Evolutionary conservation across 495 filamentous ascomycete species (phyloP), one percentile per base, ranked within the genome.

Genomic region (Pyrenopolyporus hunteri): DNA sequence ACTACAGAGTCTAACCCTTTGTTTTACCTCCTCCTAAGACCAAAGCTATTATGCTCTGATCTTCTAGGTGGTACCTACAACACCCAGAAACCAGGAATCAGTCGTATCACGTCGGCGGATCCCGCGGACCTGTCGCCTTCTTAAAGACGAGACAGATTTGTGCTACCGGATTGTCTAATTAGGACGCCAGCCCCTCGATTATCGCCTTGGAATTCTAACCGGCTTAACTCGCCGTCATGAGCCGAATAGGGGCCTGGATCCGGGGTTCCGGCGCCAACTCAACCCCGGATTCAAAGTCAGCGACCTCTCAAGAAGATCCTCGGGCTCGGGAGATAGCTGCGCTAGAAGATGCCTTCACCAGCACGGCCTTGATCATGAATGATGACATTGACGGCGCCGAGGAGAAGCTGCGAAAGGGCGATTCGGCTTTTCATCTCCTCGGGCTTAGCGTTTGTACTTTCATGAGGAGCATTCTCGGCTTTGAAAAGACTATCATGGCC

Each of bases 401-500:
- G 73, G 80, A 76, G 57, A 83, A 82, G 29, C 80, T 98, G 13
- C 82, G 82, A 23, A 81, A 85, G 63, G 87, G 88, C 13, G 76
- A 81, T 40, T 98, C 94, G n/a, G 83, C 92, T n/a, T 98, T 92
- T 70, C 94, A 98, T 70, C 85, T 91, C 80, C 80, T 97, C 16
- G 94, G 90, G 6, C 78, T 87, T 68, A 90, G 91, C 31, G 84
- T 96, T 22, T 85, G 93, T 35, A 83, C 83, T 25, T 97, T 98
- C 64, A 86, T 98, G 67, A 81, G 84, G 61, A 92, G 92, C 33
- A 89, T 92, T 9, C 76, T 98, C 7, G 93, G 95, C 4, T 95
- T 97, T 68, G 94, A 98, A 74, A 90, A 93, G 63, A 91, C 94
- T n/a, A 79, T 96, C 51, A 95, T 98, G 90, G 85, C 84, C 57